A percentile compares a stretch with the other conserved stretches of the same genome.
phyloP scores from a whole-genome alignment of 2,329 filamentous ascomycete genomes.

The Thielaviopsis punctulata region DNA sequence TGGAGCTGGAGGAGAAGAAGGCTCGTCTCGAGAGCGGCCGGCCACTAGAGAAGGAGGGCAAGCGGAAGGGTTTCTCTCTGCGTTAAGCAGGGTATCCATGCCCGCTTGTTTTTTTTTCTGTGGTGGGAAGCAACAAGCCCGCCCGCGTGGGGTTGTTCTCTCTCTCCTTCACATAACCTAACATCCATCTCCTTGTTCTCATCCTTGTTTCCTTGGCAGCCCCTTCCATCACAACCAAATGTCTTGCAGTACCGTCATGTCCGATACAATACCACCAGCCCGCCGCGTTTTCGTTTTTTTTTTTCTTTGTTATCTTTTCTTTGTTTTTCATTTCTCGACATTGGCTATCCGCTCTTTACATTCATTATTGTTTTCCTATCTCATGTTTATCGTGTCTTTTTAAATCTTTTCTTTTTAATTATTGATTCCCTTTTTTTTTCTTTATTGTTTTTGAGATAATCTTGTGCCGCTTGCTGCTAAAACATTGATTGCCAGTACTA shows the following conservation, averaged over 20 bases:
- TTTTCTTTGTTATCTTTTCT: slow-evolving; percentile 22
- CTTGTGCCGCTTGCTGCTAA: slow-evolving; percentile 1
- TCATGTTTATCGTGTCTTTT: slow-evolving; percentile 11
- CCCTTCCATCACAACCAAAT: slow-evolving; percentile 30
- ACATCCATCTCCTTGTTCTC: slow-evolving; percentile 10
- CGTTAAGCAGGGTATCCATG: slow-evolving; percentile 41
- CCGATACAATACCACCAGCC: slow-evolving; percentile 41
- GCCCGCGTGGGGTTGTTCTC: slow-evolving; percentile 4
- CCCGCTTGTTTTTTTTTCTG: slow-evolving; percentile 11
- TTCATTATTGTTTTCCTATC: slow-evolving; percentile 15
- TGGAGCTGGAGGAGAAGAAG: slow-evolving; percentile 98
- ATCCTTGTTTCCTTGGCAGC: slow-evolving; percentile 12
- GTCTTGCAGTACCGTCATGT: slow-evolving; percentile 40
- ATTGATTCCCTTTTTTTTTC: slow-evolving; percentile 12
- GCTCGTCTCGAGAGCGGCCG: slow-evolving; percentile 81
- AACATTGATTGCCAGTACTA: not conserved
- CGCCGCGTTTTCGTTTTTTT: slow-evolving; percentile 34
- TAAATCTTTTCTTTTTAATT: slow-evolving; percentile 11
- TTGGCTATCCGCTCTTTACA: slow-evolving; percentile 10
- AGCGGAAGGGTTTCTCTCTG: slow-evolving; percentile 98
- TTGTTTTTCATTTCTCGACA: slow-evolving; percentile 24
- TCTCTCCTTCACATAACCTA: slow-evolving; percentile 1
- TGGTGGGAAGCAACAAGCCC: not conserved
- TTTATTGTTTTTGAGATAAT: slow-evolving; percentile 7
- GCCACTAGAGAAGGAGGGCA: slow-evolving; percentile 91